A percentile compares a stretch with the other conserved stretches of the same genome.
Evolutionary conservation across 2,329 filamentous ascomycete genomes (phyloP).

Genomic region (Massarina eburnea): DNA sequence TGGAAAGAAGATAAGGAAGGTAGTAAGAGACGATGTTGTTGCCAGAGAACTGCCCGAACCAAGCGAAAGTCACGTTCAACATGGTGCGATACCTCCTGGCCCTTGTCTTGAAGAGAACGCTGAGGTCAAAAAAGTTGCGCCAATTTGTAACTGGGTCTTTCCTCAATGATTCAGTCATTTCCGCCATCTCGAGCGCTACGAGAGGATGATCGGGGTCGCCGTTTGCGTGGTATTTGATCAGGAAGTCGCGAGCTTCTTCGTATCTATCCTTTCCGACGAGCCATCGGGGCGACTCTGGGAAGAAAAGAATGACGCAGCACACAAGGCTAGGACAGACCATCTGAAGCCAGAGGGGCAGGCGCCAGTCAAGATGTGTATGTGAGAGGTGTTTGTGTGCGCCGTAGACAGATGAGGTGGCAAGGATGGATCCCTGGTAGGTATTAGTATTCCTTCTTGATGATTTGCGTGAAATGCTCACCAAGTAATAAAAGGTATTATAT

Average conservation of each 20-base stretch:
- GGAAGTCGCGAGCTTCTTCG: conserved; percentile 23
- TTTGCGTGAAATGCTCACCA: conserved; percentile 14
- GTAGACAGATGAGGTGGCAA: conserved; percentile 25
- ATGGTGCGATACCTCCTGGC: conserved; percentile 22
- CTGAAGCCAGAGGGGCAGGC: conserved; percentile 24
- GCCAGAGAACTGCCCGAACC: conserved; percentile 42
- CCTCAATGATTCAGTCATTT: conserved; percentile 28
- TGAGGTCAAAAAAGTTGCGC: conserved; percentile 24
- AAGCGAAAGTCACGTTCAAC: conserved; percentile 36
- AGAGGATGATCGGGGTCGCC: conserved; percentile 42
- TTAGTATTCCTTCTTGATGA: not conserved
- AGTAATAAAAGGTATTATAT: conserved; percentile 37
- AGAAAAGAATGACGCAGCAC: conserved; percentile 19
- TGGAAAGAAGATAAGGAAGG: conserved; percentile 35
- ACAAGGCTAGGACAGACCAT: conserved; percentile 24
- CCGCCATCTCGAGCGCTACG: conserved; percentile 33
- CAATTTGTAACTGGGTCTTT: conserved; percentile 20
- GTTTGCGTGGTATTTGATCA: conserved; percentile 57
- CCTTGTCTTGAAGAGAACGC: conserved; percentile 20
- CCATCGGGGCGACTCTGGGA: conserved; percentile 24
- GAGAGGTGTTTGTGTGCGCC: conserved; percentile 24
- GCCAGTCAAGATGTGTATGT: conserved; percentile 21
- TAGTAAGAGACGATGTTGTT: conserved; percentile 37
- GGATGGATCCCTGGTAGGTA: conserved; percentile 21
- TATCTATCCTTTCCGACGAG: conserved; percentile 25